These are phyloP conservation scores for Cyclostephanos tholiformis DNA, from an alignment of 108 stramenopile species.

Conservation along the genomic window DNA sequence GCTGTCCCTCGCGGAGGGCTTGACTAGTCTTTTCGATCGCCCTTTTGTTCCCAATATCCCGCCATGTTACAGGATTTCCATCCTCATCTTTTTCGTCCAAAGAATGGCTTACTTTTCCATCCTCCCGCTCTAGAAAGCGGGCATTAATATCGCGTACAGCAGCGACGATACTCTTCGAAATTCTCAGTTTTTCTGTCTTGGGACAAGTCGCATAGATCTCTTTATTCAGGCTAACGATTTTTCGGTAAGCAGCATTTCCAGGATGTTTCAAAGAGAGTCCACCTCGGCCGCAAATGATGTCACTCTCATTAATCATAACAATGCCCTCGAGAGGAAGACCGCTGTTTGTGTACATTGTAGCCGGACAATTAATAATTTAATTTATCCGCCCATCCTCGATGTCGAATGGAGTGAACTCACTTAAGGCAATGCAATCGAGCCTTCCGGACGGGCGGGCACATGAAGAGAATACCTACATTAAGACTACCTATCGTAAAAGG, in stretches of 20 bases:
- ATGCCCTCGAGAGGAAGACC: background rate
- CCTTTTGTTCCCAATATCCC: slow-evolving; percentile 54
- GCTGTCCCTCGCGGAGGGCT: slow-evolving; percentile 56
- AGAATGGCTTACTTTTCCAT: slow-evolving; percentile 36
- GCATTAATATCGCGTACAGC: slow-evolving; percentile 52
- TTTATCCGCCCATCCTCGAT: too few relatives aligned
- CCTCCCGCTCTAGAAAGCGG: slow-evolving; percentile 51
- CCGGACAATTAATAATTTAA: too few relatives aligned
- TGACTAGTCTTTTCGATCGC: slow-evolving; percentile 59
- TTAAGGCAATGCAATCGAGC: too few relatives aligned
- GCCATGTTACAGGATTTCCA: slow-evolving; percentile 44
- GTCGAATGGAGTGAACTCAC: too few relatives aligned
- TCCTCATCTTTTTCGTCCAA: slow-evolving; percentile 37
- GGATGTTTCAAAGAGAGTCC: slow-evolving; percentile 52
- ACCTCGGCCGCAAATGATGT: slow-evolving; percentile 58
- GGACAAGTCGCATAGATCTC: slow-evolving; percentile 52
- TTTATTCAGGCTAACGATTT: slow-evolving; percentile 52
- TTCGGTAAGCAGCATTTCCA: slow-evolving; percentile 55
- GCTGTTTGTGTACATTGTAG: background rate
- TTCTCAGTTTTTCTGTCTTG: slow-evolving; percentile 51
- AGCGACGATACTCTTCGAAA: slow-evolving; percentile 51
- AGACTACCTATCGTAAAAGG: too few relatives aligned
- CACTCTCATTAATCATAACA: slow-evolving; percentile 25
- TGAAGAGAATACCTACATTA: too few relatives aligned
- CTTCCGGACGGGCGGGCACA: too few relatives aligned